Evolutionary conservation across 179 eudicot genomes (phyloP).

Genomic region (Spergularia azorica): DNA sequence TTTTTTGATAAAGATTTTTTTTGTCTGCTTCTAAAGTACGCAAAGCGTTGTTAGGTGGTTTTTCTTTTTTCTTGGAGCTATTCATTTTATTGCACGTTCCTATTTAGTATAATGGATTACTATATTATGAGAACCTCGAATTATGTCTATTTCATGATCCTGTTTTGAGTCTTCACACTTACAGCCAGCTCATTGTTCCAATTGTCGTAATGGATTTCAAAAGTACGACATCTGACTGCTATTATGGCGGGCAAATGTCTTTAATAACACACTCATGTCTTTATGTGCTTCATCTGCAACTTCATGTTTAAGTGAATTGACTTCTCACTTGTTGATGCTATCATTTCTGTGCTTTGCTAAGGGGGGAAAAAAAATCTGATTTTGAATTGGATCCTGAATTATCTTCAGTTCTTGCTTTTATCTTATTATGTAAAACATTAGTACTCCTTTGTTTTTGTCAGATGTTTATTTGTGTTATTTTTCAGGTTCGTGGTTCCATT

Average conservation of each 20-base stretch:
- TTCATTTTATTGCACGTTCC: not conserved
- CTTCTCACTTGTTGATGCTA: not conserved
- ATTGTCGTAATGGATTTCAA: too few species aligned
- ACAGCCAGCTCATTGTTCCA: too few species aligned
- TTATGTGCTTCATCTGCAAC: not conserved
- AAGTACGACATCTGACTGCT: too few species aligned
- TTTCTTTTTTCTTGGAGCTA: not conserved
- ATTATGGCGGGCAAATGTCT: too few species aligned
- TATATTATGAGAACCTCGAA: too few species aligned
- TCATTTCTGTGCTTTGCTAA: not conserved
- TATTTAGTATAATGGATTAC: too few species aligned
- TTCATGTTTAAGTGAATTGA: not conserved
- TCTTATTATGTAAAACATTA: not conserved
- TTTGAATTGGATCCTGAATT: not conserved
- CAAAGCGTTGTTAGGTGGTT: too few species aligned
- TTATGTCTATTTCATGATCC: too few species aligned
- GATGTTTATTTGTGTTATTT: conserved; percentile 18
- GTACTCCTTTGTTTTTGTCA: not conserved
- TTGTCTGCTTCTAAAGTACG: not conserved
- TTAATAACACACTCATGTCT: too few species aligned
- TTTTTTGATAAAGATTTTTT: too few species aligned
- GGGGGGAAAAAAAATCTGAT: too few species aligned
- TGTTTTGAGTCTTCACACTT: too few species aligned
- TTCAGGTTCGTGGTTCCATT: conserved; percentile 94
- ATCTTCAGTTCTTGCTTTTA: conserved; percentile 8